Conservation (phyloP, 306 rosid genomes). For the Lathyrus sativus region DNA sequence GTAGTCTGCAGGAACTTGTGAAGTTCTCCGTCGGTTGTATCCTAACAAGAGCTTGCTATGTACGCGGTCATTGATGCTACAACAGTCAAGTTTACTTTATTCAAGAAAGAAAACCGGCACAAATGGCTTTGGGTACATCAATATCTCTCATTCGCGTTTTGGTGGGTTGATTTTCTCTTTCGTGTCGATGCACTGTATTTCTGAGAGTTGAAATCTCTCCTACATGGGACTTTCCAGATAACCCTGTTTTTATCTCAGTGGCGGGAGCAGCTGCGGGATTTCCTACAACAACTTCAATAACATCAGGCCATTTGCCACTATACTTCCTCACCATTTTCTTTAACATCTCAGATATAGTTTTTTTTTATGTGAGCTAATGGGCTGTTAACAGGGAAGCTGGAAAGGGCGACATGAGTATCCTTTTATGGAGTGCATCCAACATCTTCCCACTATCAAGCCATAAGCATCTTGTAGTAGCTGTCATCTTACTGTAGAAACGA, state of each 20-base stretch:
- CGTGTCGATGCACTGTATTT: slow-evolving; percentile 49
- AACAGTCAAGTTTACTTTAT: too few species aligned
- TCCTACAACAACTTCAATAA: slow-evolving; percentile 81
- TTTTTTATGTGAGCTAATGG: slow-evolving; percentile 89
- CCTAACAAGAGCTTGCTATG: too few species aligned
- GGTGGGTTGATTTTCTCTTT: slow-evolving; percentile 48
- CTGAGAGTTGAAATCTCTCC: too few species aligned
- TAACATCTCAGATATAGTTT: slow-evolving; percentile 82
- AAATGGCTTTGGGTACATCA: too few species aligned
- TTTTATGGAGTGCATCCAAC: slow-evolving; percentile 82
- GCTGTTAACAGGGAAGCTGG: slow-evolving; percentile 85
- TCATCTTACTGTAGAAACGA: too few species aligned
- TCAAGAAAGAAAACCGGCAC: too few species aligned
- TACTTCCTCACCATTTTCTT: slow-evolving; percentile 94
- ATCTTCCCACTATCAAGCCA: slow-evolving; percentile 99
- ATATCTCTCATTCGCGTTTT: slow-evolving; percentile 51
- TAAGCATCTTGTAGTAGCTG: slow-evolving; percentile 87
- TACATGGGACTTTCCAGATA: slow-evolving; percentile 78
- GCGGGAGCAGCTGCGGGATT: slow-evolving; percentile 74
- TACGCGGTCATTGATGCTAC: too few species aligned
- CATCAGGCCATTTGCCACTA: slow-evolving; percentile 92
- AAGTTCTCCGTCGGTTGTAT: too few species aligned
- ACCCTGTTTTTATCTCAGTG: slow-evolving; percentile 61
- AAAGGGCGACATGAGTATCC: slow-evolving; percentile 91
- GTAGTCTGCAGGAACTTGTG: too few species aligned